Evolutionary conservation across 495 filamentous ascomycete genomes (phyloP).

Genomic region (Jackrogersella multiformis): DNA sequence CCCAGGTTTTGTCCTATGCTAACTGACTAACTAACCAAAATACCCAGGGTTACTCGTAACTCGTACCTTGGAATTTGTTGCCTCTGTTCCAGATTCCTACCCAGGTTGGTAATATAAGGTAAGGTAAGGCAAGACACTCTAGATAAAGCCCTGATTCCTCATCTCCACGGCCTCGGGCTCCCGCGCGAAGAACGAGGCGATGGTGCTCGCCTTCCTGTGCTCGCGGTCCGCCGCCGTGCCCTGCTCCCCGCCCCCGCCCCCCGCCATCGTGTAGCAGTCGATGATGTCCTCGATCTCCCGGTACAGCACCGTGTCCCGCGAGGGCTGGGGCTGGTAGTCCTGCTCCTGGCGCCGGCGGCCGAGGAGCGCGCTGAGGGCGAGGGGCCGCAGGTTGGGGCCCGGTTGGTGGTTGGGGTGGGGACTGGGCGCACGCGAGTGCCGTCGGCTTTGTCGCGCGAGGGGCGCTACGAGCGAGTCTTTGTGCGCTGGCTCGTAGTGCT

Average conservation of each 20-base stretch:
- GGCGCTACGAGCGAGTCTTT: not conserved
- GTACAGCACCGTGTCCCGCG: conserved; percentile 23
- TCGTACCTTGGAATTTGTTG: too few species aligned
- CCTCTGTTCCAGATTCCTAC: too few species aligned
- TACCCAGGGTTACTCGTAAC: not conserved
- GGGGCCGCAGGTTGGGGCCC: not conserved
- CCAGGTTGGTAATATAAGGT: too few species aligned
- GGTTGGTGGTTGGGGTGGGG: not conserved
- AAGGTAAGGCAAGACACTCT: too few species aligned
- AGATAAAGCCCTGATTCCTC: conserved; percentile 38
- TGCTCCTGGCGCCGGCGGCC: not conserved
- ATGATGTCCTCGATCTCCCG: conserved; percentile 44
- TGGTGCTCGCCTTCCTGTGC: conserved; percentile 10
- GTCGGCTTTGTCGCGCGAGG: not conserved
- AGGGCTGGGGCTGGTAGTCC: not conserved
- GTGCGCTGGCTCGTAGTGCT: not conserved
- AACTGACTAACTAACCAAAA: not conserved
- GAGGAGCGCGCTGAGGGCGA: not conserved
- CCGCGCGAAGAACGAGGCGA: conserved; percentile 19
- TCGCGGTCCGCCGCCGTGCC: too few species aligned
- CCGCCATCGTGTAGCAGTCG: conserved; percentile 37
- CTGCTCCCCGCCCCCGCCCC: not conserved
- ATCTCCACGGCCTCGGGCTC: conserved; percentile 29
- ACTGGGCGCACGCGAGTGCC: too few species aligned
- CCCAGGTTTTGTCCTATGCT: too few species aligned